These are phyloP conservation scores for Mrakiaceae sp. DNA, from an alignment of 1,284 basidiomycete species.

Conservation along the genomic window DNA sequence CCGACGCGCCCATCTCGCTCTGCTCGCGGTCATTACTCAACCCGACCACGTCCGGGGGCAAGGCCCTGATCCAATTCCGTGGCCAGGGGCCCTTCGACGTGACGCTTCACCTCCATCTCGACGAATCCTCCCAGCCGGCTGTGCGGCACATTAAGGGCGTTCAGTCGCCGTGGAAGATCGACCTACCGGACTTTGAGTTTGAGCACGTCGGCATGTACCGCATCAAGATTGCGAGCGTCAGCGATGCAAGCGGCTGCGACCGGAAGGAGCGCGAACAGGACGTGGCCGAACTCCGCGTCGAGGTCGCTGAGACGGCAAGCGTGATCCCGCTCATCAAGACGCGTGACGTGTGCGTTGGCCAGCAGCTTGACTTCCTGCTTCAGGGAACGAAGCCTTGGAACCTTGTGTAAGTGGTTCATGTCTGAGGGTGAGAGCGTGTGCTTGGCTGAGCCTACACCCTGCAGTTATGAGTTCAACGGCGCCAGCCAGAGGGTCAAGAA, in stretches of 20 bases:
- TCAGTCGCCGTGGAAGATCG: conserved; percentile 54
- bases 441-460: background rate
- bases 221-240: conserved; percentile 60
- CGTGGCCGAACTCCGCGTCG: conserved; percentile 40
- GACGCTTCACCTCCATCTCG: conserved; percentile 53
- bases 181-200: conserved; percentile 63
- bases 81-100: conserved; percentile 72
- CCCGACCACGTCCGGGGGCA: conserved; percentile 23
- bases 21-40: conserved; percentile 41
- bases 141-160: conserved; percentile 48
- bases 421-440: background rate
- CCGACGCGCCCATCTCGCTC: conserved; percentile 61
- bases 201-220: conserved; percentile 61
- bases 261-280: conserved; percentile 33
- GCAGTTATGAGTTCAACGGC: conserved; percentile 65
- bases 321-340: conserved; percentile 66
- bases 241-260: conserved; percentile 66
- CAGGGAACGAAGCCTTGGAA: conserved; percentile 85
- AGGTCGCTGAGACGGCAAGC: conserved; percentile 81
- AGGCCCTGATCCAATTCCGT: conserved; percentile 52
- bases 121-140: conserved; percentile 53
- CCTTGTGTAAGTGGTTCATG: background rate
- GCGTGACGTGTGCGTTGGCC: conserved; percentile 77
- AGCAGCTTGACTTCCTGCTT: conserved; percentile 70
- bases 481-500: conserved; percentile 44